Evolutionary conservation across 2,329 filamentous ascomycete species (phyloP).

Genomic region (Apiospora marii): DNA sequence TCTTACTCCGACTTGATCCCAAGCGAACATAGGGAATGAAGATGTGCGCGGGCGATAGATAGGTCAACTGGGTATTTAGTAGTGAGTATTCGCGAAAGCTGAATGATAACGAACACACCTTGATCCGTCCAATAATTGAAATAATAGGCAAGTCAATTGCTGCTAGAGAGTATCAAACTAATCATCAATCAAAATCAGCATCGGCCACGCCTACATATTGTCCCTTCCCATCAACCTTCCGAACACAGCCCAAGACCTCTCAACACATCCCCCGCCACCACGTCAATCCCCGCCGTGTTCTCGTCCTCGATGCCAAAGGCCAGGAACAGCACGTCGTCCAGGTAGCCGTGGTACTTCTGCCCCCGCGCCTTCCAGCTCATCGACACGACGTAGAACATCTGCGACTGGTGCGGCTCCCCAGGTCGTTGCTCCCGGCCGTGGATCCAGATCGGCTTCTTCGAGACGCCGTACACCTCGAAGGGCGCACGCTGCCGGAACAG

Average conservation of each 20-base stretch:
- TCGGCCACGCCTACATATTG: not conserved
- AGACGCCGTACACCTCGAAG: slow-evolving; percentile 59
- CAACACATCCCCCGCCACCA: slow-evolving; percentile 58
- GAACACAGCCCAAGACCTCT: slow-evolving; percentile 48
- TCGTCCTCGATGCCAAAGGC: slow-evolving; percentile 65
- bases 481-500: slow-evolving; percentile 56
- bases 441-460: slow-evolving; percentile 62
- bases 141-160: too few relatives aligned
- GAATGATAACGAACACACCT: too few relatives aligned
- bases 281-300: slow-evolving; percentile 57
- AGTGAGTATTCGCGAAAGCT: too few relatives aligned
- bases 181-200: too few relatives aligned
- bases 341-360: slow-evolving; percentile 61
- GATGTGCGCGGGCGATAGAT: too few relatives aligned
- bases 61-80: too few relatives aligned
- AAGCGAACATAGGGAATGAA: too few relatives aligned
- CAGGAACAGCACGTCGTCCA: slow-evolving; percentile 63
- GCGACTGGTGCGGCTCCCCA: slow-evolving; percentile 41
- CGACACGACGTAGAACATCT: slow-evolving; percentile 66
- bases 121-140: too few relatives aligned
- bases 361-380: slow-evolving; percentile 61
- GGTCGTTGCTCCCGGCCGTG: slow-evolving; percentile 49
- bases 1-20: too few relatives aligned
- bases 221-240: not conserved
- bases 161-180: too few relatives aligned